Evolutionary conservation across 371 early-diverging fungal genomes (phyloP).

Genomic region (Basidiobolus meristosporus): DNA sequence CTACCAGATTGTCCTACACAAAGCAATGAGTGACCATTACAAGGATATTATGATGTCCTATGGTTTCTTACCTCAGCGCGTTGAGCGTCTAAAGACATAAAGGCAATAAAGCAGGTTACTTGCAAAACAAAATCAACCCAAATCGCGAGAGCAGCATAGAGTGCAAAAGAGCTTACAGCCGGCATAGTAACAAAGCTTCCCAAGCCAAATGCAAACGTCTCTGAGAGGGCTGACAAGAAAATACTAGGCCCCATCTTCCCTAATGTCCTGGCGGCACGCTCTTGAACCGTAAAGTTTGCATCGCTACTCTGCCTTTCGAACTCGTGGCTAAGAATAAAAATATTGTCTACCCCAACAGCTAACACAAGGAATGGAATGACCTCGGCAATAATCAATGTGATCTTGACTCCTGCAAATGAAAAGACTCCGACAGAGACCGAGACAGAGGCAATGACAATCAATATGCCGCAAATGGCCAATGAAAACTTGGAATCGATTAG

Average conservation of each 20-base stretch:
- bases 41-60: too few species aligned
- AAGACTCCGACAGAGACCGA: slow-evolving; percentile 46
- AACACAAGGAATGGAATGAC: slow-evolving; percentile 63
- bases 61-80: slow-evolving; percentile 23
- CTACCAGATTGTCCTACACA: slow-evolving; percentile 23
- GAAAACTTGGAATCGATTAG: slow-evolving; percentile 47
- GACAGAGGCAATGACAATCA: slow-evolving; percentile 50
- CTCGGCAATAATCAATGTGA: slow-evolving; percentile 57
- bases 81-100: slow-evolving; percentile 41
- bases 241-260: slow-evolving; percentile 54
- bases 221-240: slow-evolving; percentile 37
- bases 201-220: slow-evolving; percentile 50
- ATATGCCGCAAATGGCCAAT: slow-evolving; percentile 42
- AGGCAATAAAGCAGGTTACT: slow-evolving; percentile 46
- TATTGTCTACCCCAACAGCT: slow-evolving; percentile 68
- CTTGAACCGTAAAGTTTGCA: slow-evolving; percentile 13
- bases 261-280: slow-evolving; percentile 33
- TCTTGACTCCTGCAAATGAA: slow-evolving; percentile 36
- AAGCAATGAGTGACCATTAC: too few species aligned
- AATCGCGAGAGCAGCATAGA: slow-evolving; percentile 52
- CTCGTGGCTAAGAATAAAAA: slow-evolving; percentile 53
- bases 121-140: slow-evolving; percentile 53
- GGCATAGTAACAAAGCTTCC: slow-evolving; percentile 58
- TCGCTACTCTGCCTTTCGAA: slow-evolving; percentile 22
- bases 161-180: slow-evolving; percentile 53